Conservation (phyloP, 23 red algal genomes). For the Agarophyton chilense region DNA sequence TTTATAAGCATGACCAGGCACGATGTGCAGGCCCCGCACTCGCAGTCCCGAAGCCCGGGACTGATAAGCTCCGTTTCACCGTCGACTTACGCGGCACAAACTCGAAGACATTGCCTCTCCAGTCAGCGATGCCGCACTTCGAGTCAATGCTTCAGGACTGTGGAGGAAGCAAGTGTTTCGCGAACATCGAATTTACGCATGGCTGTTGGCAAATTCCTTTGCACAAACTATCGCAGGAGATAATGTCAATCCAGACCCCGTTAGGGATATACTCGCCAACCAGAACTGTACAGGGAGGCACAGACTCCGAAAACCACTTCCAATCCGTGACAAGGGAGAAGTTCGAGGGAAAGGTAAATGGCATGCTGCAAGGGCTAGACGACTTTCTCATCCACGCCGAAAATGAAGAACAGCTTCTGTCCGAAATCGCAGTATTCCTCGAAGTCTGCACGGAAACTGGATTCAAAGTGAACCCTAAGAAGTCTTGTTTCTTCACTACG, state of each 20-base stretch:
- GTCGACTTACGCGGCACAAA: slow-evolving; percentile 22
- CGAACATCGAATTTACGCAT: slow-evolving; percentile 33
- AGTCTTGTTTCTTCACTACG: slow-evolving; percentile 5
- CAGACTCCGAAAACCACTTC: no score
- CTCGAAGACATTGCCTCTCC: background rate
- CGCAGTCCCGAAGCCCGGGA: slow-evolving; percentile 8
- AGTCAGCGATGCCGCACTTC: background rate
- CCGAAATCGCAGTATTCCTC: no score
- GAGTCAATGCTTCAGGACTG: no score
- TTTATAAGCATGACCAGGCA: slow-evolving; percentile 3
- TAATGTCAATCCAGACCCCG: no score
- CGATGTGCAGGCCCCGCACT: slow-evolving; percentile 27
- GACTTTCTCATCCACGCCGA: slow-evolving; percentile 16
- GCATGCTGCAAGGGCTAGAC: slow-evolving; percentile 23
- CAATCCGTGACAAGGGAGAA: no score
- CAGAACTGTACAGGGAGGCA: no score
- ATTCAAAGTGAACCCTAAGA: slow-evolving; percentile 23
- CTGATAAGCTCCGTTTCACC: slow-evolving; percentile 17
- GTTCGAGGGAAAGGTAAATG: no score
- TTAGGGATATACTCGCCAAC: no score
- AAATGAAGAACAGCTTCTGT: background rate
- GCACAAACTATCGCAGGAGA: no score
- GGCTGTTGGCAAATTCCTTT: slow-evolving; percentile 54
- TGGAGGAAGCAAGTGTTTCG: background rate
- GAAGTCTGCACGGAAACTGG: slow-evolving; percentile 6